phyloP scores from a whole-genome alignment of 176 grass and related monocot species.

The Oryza meyeriana region DNA sequence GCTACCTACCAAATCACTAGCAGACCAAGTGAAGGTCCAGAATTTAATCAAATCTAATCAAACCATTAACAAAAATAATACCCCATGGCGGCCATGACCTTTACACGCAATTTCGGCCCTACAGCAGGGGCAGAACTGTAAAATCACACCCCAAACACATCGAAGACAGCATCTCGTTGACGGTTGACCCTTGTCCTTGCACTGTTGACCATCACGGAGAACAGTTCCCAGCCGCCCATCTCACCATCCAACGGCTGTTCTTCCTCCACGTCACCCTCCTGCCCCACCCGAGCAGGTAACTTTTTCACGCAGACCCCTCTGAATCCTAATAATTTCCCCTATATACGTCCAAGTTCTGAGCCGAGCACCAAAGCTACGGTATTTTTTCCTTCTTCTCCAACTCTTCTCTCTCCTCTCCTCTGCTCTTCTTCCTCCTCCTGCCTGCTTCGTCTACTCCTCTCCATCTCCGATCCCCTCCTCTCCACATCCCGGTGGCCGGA shows the following conservation, averaged over 20 bases:
- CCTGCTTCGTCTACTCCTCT: neutral
- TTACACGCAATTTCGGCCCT: neutral
- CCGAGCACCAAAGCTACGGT: neutral
- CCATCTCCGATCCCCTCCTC: neutral
- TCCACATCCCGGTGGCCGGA: neutral
- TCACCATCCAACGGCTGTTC: neutral
- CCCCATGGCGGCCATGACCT: neutral
- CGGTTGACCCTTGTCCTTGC: constrained; percentile 37
- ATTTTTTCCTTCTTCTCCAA: neutral
- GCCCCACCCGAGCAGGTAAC: neutral
- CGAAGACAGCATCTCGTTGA: constrained; percentile 22
- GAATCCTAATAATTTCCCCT: neutral
- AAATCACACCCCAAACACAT: neutral
- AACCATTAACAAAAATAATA: neutral
- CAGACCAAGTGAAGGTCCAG: too few species aligned
- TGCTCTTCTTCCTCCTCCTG: neutral
- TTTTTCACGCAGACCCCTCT: constrained; percentile 1
- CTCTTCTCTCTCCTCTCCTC: neutral
- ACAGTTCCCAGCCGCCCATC: neutral
- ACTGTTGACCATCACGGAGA: constrained; percentile 24
- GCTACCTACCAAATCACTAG: too few species aligned
- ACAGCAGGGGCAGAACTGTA: neutral
- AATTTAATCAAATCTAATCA: neutral
- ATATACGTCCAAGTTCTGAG: neutral
- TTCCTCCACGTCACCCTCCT: neutral